These are phyloP conservation scores for Diplodia seriata DNA, from an alignment of 2,329 filamentous ascomycete species.

Conservation along the genomic window DNA sequence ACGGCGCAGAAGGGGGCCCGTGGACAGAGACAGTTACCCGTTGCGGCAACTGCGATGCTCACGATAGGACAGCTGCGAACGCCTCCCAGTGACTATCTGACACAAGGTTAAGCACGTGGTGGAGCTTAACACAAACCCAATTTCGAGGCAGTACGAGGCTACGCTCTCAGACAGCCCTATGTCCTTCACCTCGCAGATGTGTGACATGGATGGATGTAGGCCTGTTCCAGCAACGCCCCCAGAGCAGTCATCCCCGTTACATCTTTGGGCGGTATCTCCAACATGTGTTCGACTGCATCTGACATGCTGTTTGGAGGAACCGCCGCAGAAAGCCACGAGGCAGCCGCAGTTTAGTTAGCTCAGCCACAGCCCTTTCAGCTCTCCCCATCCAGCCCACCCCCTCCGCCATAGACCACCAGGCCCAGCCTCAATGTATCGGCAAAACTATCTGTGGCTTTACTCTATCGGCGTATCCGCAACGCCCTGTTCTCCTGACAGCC, in stretches of 20 bases:
- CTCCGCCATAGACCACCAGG: background rate
- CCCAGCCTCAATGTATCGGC: background rate
- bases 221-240: background rate
- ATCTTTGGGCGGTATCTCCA: background rate
- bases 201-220: no score
- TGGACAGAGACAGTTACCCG: background rate
- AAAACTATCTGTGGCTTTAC: slow-evolving; percentile 6
- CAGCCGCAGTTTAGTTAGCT: background rate
- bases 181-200: background rate
- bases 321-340: background rate
- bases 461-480: background rate
- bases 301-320: background rate
- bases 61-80: background rate
- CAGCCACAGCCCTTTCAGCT: slow-evolving; percentile 1
- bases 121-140: background rate
- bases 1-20: background rate
- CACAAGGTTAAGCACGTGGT: background rate
- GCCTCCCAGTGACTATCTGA: background rate
- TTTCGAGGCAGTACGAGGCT: background rate
- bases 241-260: background rate
- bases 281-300: background rate
- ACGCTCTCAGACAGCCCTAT: background rate
- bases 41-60: background rate
- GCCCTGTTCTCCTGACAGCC: background rate
- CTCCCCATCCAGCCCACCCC: background rate